Evolutionary conservation across 139 green algal genomes (phyloP).

Genomic region (Picochlorum sp.): DNA sequence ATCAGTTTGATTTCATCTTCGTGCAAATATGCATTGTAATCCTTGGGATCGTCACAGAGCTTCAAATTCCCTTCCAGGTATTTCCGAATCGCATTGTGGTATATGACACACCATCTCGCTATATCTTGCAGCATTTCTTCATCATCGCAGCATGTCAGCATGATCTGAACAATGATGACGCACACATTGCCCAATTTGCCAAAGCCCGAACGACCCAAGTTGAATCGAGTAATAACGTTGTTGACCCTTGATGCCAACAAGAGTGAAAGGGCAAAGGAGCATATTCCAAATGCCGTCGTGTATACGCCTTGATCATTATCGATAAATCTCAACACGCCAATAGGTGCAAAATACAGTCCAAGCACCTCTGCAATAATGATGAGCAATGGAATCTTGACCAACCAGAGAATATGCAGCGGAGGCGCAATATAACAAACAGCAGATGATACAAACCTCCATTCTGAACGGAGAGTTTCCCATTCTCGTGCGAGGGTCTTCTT

Average conservation of each 20-base stretch:
- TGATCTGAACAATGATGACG: conserved; percentile 1
- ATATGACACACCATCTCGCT: conserved; percentile 5
- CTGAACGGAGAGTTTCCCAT: conserved; percentile 1
- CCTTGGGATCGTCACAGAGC: neutral
- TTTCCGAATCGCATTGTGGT: conserved; percentile 1
- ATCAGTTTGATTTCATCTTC: conserved; percentile 1
- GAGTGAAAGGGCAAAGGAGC: neutral
- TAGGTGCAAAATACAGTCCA: conserved; percentile 3
- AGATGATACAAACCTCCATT: neutral
- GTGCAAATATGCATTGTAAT: conserved; percentile 5
- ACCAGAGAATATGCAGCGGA: neutral
- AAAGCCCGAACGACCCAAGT: neutral
- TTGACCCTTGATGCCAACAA: neutral
- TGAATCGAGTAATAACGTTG: neutral
- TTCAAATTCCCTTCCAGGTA: conserved; percentile 6
- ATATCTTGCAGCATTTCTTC: neutral
- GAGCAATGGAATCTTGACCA: conserved; percentile 1
- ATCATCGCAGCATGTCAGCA: neutral
- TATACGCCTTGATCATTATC: neutral
- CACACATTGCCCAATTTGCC: neutral
- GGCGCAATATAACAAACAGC: neutral
- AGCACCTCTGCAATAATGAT: neutral
- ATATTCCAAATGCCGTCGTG: conserved; percentile 3
- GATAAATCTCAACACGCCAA: neutral
- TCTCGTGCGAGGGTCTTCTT: neutral